phyloP scores from a whole-genome alignment of 495 filamentous ascomycete genomes.

The Podospora pseudoanserina region DNA sequence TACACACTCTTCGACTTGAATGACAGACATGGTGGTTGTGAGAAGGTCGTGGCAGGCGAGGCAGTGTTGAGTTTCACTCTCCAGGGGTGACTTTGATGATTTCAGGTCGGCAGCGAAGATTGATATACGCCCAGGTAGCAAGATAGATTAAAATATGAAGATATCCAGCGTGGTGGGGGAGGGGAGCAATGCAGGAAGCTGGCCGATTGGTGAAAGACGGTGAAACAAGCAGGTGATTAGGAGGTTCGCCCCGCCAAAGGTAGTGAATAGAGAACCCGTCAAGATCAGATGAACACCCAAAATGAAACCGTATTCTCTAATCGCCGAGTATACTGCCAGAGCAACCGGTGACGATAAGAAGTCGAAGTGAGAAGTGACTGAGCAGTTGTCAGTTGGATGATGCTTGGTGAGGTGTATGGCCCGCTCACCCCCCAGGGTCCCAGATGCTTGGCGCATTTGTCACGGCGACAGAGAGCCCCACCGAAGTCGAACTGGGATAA shows the following conservation, averaged over 20 bases:
- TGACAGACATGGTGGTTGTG: constrained; percentile 68
- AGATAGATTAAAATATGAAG: no score
- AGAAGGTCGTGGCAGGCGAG: not conserved
- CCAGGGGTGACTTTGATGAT: no score
- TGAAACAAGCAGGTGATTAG: not conserved
- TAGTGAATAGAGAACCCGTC: not conserved
- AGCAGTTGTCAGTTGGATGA: not conserved
- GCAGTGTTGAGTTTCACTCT: not conserved
- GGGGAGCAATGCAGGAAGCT: not conserved
- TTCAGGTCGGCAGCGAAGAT: no score
- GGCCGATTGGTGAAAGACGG: not conserved
- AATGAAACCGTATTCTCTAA: not conserved
- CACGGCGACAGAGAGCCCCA: not conserved
- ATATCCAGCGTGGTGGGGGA: not conserved
- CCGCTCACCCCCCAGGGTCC: not conserved
- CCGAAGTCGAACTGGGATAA: not conserved
- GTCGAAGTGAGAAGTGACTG: not conserved
- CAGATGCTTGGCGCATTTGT: not conserved
- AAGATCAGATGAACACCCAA: not conserved
- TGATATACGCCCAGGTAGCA: no score
- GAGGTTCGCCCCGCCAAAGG: not conserved
- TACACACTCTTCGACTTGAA: constrained; percentile 93
- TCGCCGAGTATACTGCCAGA: not conserved
- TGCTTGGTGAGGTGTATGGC: not conserved
- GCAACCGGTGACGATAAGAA: not conserved